Evolutionary conservation across 2,329 filamentous ascomycete genomes (phyloP), one percentile per base, ranked within the genome.

Genomic region (Rutstroemia sp.): DNA sequence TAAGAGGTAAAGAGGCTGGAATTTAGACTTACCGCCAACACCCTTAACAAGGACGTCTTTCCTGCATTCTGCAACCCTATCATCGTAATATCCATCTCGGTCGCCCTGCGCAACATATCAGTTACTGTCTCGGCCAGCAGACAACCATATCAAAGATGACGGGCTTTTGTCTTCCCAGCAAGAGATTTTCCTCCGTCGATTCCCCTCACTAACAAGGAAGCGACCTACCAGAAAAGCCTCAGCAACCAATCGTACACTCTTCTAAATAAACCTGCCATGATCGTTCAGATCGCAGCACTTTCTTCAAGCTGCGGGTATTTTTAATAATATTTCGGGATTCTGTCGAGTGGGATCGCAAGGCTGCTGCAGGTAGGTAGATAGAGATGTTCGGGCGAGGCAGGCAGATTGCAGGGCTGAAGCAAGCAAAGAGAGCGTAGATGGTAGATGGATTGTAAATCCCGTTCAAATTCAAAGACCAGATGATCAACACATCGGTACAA

Each of bases 81-180:
- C 87, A 99, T 95, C 65, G 94, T 97, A 71, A 99, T 92, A 75
- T 99, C 94, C 92, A 99, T 96, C 78, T 99, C 94, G 64, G 92
- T 95, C 65, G 92, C 91, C 94, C 92, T 96, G 67, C 48, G 51
- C 25, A 41, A 17, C 34, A 47, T 41, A 39, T 49, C 45, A 47
- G 25, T 47, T n/a, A 47, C 9, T 47, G 25, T 25, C 25, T 23
- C 14, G 16, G 23, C 21, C 44, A 23, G 23, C 19, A 47, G 44
- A 23, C 4, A 7, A 23, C 30, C 30, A 30, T 30, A 25, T 47
- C 19, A 6, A 5, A 27, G 12, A 47, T 47, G 44, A 3, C 8
- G 5, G 23, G 16, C 27, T 12, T 10, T 38, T 17, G 19, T 44
- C 23, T 39, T 51, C 16, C 44, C 47, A 5, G 21, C 46, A 39